Percentiles rank a stretch among this genome's conserved stretches.
These are phyloP conservation scores for Thermothielavioides terrestris DNA, from an alignment of 495 filamentous ascomycete genomes.

Conservation along the genomic window DNA sequence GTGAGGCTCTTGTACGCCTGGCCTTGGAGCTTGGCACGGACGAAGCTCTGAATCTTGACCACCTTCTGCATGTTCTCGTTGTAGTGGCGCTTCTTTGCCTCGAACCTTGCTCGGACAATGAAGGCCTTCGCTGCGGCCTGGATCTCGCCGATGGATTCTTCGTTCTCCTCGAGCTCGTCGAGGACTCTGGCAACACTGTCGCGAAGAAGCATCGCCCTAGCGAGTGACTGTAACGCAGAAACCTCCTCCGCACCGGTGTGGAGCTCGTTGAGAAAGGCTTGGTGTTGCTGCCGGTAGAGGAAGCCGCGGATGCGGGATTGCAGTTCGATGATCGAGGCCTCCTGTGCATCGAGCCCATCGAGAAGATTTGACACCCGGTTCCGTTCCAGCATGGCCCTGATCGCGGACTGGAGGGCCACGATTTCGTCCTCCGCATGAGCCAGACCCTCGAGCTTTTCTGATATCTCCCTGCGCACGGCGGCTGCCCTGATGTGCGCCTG, in stretches of 20 bases:
- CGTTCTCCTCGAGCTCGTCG: constrained; percentile 68
- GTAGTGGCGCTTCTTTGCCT: constrained; percentile 79
- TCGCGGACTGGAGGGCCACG: constrained; percentile 36
- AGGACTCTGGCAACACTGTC: constrained; percentile 60
- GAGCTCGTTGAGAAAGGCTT: constrained; percentile 48
- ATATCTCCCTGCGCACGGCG: constrained; percentile 41
- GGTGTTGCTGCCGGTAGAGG: constrained; percentile 45
- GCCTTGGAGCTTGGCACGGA: constrained; percentile 86
- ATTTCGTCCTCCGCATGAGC: constrained; percentile 34
- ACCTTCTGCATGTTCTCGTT: constrained; percentile 97
- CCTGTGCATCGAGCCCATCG: constrained; percentile 52
- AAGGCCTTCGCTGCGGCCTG: constrained; percentile 69
- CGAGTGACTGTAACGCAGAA: constrained; percentile 59
- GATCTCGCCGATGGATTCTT: constrained; percentile 61
- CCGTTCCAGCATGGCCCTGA: constrained; percentile 47
- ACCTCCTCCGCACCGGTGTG: constrained; percentile 49
- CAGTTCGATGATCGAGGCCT: constrained; percentile 49
- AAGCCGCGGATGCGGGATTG: constrained; percentile 65
- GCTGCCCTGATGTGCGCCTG: constrained; percentile 38
- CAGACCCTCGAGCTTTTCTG: constrained; percentile 35
- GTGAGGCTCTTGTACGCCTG: constrained; percentile 96
- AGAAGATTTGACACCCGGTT: constrained; percentile 40
- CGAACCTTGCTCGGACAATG: constrained; percentile 65
- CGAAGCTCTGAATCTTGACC: constrained; percentile 95
- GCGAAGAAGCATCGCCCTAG: constrained; percentile 71